Conservation (phyloP, 1,284 basidiomycete species). For the Polyporus tsugae region DNA sequence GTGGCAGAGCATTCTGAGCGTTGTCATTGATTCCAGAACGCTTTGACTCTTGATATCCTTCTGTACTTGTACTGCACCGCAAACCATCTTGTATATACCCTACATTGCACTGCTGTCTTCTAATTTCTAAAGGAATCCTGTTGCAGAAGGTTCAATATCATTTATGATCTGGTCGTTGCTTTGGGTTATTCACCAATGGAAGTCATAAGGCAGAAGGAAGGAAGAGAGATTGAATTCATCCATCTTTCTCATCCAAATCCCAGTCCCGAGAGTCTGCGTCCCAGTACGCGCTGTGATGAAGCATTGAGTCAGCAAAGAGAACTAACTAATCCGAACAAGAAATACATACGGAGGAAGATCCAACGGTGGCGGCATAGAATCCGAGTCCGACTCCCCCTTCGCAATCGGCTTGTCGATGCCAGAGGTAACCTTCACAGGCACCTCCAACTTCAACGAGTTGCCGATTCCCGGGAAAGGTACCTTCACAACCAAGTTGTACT, state of each 20-base stretch:
- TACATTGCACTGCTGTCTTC: background rate
- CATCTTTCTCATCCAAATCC: conserved; percentile 19
- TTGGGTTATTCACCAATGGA: background rate
- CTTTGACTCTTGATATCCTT: background rate
- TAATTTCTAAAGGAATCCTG: background rate
- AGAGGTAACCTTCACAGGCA: conserved; percentile 25
- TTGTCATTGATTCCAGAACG: background rate
- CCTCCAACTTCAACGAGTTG: conserved; percentile 18
- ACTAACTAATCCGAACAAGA: background rate
- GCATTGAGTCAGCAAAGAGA: background rate
- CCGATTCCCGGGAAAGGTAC: conserved; percentile 30
- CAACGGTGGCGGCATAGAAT: background rate
- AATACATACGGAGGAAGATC: conserved; percentile 16
- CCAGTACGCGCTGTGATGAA: conserved; percentile 10
- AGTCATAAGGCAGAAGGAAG: background rate
- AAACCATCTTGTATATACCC: background rate
- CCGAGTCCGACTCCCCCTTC: background rate
- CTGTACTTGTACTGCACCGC: background rate
- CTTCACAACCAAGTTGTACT: conserved; percentile 24
- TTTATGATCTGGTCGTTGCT: background rate
- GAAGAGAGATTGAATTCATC: background rate
- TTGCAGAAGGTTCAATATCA: background rate
- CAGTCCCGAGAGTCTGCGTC: conserved; percentile 10
- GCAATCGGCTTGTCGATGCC: conserved; percentile 19
- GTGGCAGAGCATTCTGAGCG: background rate